A percentile compares a stretch with the other conserved stretches of the same genome.
phyloP scores from a whole-genome alignment of 495 filamentous ascomycete species.

The Copromyces sp. region DNA sequence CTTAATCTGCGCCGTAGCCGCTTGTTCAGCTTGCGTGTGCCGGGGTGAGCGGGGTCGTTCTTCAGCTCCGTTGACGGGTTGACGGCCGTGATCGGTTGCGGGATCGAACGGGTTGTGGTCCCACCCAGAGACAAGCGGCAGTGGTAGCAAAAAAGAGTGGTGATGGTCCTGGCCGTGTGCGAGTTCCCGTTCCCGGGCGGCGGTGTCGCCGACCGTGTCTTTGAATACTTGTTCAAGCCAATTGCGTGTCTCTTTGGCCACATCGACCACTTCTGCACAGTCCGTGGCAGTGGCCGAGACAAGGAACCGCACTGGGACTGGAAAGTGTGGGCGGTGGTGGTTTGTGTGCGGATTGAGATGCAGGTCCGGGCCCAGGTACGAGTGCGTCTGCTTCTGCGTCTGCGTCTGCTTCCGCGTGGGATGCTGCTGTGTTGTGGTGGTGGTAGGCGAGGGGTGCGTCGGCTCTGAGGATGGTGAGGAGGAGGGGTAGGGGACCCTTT shows the following conservation, averaged over 20 bases:
- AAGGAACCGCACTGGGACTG: neutral
- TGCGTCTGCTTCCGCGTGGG: neutral
- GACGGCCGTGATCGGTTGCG: neutral
- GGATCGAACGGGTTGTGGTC: neutral
- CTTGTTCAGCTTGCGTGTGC: neutral
- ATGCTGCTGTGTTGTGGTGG: neutral
- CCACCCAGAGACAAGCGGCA: neutral
- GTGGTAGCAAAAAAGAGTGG: neutral
- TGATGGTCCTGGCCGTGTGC: neutral
- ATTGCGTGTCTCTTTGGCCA: neutral
- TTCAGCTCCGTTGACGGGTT: neutral
- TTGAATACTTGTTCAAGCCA: neutral
- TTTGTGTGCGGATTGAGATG: neutral
- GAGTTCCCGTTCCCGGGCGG: neutral
- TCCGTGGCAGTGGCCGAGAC: neutral
- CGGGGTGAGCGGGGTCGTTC: neutral
- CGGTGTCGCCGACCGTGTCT: neutral
- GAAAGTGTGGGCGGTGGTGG: neutral
- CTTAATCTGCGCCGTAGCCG: neutral
- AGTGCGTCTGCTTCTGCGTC: neutral
- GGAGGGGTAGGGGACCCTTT: neutral
- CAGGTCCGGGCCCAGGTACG: neutral
- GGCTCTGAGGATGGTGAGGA: neutral
- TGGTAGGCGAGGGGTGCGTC: neutral
- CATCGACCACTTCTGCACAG: neutral